A percentile compares a stretch with the other conserved stretches of the same genome.
phyloP scores from a whole-genome alignment of 345 rosid species.

The Citrus sp. region DNA sequence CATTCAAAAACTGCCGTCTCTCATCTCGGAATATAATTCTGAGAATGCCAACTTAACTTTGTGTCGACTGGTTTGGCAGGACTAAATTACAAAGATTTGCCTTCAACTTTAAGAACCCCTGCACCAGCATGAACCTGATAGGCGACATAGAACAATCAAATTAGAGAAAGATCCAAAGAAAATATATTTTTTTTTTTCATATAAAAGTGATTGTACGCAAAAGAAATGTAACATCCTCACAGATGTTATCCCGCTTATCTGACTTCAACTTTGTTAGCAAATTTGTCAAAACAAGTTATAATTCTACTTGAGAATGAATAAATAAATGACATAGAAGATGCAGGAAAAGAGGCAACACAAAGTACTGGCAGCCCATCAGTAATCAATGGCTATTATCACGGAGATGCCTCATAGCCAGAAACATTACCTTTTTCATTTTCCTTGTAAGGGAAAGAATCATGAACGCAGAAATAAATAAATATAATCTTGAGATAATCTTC shows the following conservation, averaged over 20 bases:
- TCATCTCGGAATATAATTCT: background rate
- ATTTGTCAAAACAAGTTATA: background rate
- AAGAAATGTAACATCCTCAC: background rate
- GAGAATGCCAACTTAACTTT: background rate
- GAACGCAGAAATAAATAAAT: background rate
- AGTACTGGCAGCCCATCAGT: background rate
- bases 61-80: background rate
- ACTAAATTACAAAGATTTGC: background rate
- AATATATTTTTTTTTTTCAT: too few species aligned
- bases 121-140: background rate
- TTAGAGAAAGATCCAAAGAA: background rate
- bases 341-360: background rate
- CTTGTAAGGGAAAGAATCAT: background rate
- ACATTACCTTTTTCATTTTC: slow-evolving; percentile 14
- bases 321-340: background rate
- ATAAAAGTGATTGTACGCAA: background rate
- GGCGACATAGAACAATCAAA: background rate
- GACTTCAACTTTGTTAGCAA: background rate
- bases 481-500: slow-evolving; percentile 23
- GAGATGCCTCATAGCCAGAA: slow-evolving; percentile 4
- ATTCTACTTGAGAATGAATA: background rate
- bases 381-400: background rate
- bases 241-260: background rate
- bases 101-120: background rate
- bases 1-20: background rate